Percentiles rank a stretch among this genome's conserved stretches.
These are phyloP conservation scores for Mucor piriformis DNA, from an alignment of 371 early-diverging fungal genomes.

Conservation along the genomic window DNA sequence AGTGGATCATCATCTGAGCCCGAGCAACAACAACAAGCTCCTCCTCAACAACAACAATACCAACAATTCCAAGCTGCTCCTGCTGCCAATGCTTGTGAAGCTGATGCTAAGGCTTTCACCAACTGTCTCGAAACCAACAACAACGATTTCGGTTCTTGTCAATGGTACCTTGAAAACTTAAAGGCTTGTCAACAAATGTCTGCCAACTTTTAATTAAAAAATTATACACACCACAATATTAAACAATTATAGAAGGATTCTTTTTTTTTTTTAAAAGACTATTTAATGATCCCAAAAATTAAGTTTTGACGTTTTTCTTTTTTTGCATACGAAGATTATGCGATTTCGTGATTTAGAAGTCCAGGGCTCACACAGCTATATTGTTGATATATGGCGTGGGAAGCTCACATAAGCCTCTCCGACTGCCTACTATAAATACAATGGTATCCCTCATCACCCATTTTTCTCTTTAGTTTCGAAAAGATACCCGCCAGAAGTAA, in stretches of 20 bases:
- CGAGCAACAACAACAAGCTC: conserved; percentile 40
- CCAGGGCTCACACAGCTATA: too few relatives aligned
- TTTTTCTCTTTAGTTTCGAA: too few relatives aligned
- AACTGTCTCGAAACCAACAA: conserved; percentile 83
- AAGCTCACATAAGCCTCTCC: too few relatives aligned
- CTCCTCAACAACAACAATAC: conserved; percentile 41
- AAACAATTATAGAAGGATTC: too few relatives aligned
- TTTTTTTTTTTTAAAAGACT: background rate
- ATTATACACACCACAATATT: background rate
- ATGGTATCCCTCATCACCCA: too few relatives aligned
- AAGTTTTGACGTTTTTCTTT: too few relatives aligned
- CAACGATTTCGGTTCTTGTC: conserved; percentile 79
- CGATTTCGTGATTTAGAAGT: too few relatives aligned
- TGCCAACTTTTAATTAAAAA: conserved; percentile 40
- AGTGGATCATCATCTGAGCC: conserved; percentile 57
- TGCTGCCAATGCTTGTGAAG: conserved; percentile 66
- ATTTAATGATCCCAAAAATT: too few relatives aligned
- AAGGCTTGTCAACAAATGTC: conserved; percentile 83
- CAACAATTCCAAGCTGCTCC: conserved; percentile 43
- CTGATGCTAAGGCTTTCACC: conserved; percentile 84
- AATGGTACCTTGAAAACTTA: conserved; percentile 87
- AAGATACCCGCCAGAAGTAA: too few relatives aligned
- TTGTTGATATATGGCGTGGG: too few relatives aligned
- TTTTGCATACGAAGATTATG: too few relatives aligned
- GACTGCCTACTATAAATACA: too few relatives aligned